These are phyloP conservation scores for Pichia californica DNA, from an alignment of 805 yeast genomes.

Conservation along the genomic window DNA sequence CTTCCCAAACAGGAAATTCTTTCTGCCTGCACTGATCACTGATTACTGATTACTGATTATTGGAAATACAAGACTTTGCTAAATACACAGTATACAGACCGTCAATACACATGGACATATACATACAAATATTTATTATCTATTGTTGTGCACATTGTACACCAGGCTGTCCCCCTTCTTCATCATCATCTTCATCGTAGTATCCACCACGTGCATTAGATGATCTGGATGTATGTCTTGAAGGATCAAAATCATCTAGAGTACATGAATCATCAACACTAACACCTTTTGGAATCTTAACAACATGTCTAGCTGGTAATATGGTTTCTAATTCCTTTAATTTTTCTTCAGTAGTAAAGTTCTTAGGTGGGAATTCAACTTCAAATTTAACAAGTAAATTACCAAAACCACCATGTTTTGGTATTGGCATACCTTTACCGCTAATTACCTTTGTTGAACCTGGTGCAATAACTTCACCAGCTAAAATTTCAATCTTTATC, in stretches of 20 bases:
- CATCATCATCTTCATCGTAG: slow-evolving; percentile 42
- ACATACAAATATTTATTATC: neutral
- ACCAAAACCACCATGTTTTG: slow-evolving; percentile 83
- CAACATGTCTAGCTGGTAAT: slow-evolving; percentile 68
- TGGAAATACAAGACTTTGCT: too few relatives aligned
- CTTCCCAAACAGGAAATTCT: too few relatives aligned
- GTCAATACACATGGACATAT: neutral
- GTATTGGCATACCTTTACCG: slow-evolving; percentile 97
- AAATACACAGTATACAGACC: neutral
- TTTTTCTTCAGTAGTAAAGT: slow-evolving; percentile 70
- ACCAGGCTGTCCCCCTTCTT: slow-evolving; percentile 55
- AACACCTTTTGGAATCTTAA: slow-evolving; percentile 61
- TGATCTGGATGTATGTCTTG: slow-evolving; percentile 26
- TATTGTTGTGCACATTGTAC: slow-evolving; percentile 95
- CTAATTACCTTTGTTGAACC: slow-evolving; percentile 75
- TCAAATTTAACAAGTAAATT: slow-evolving; percentile 80
- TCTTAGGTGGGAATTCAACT: slow-evolving; percentile 77
- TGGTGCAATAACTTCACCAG: slow-evolving; percentile 92
- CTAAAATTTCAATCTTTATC: slow-evolving; percentile 72
- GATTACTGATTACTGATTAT: too few relatives aligned
- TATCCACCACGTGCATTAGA: slow-evolving; percentile 38
- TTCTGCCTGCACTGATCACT: too few relatives aligned
- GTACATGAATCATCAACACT: slow-evolving; percentile 61
- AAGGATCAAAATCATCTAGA: slow-evolving; percentile 24
- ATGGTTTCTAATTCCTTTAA: slow-evolving; percentile 65